Evolutionary conservation across 371 early-diverging fungal species (phyloP).

Genomic region (Mucor velutinosus): DNA sequence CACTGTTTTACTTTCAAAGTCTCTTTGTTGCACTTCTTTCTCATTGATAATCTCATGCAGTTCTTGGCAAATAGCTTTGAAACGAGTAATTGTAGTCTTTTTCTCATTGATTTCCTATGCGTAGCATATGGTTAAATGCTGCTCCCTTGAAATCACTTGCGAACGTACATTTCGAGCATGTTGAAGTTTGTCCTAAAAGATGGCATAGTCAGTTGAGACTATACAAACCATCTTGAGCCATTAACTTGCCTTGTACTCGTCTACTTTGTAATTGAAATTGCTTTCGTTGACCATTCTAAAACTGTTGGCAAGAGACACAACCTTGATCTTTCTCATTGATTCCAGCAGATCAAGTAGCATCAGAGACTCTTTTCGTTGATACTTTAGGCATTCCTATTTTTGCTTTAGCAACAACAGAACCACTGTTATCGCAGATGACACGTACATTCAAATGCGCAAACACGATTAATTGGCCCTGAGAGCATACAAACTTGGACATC

Average conservation of each 20-base stretch:
- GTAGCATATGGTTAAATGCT: neutral
- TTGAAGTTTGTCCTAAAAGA: neutral
- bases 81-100: neutral
- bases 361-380: neutral
- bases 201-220: neutral
- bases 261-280: neutral
- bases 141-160: neutral
- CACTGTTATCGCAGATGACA: neutral
- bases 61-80: neutral
- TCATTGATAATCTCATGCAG: neutral
- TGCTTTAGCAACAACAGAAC: neutral
- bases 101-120: neutral
- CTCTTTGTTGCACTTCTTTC: neutral
- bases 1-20: neutral
- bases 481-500: constrained; percentile 1
- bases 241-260: neutral
- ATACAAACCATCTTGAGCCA: neutral
- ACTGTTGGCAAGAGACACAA: neutral
- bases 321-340: neutral
- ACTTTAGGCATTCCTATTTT: neutral
- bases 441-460: constrained; percentile 6
- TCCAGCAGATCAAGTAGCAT: neutral
- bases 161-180: neutral
- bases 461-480: neutral
- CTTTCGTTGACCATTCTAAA: neutral